Evolutionary conservation across 306 rosid species (phyloP), one percentile per base, ranked within the genome.

Genomic region (Cicer bijugum): DNA sequence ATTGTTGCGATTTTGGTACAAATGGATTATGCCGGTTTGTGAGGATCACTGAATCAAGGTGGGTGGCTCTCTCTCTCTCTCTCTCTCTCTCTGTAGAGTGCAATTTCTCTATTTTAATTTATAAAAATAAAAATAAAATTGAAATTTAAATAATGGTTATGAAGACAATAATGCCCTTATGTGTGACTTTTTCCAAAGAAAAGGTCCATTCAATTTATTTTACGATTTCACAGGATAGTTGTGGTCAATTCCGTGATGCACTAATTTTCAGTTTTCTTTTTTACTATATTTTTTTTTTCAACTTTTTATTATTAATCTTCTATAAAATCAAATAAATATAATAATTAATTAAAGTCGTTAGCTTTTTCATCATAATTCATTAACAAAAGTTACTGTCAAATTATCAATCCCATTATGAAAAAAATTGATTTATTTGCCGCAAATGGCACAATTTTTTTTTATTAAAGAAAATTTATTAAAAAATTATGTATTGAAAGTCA

Each of bases 161-260:
- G 28, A 75, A 39, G 71, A 74, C 84, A 12, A 28, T 74, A 58
- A 42, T 59, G 69, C 76, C 80, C 82, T 71, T 63, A 1, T 6
- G 3, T 47, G 4, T 66, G 71, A 44, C 53, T 65, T 45, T 66
- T 8, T 65, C 7, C 1, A 2, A 17, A 9, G 9, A 40, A 63
- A 23, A 65, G 6, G 51, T 35, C 4, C 19, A 66, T 46, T 65
- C 48, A 66, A 23, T 35, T 58, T 19, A 68, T 9, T 61, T 35
- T 56, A 8, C 56, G 10, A 39, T 53, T 69, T 60, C 58, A 37
- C 46, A 45, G 3, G 19, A 38, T 38, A 39, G 20, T 19, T 35
- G 15, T 55, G 56, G 83, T 79, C 78, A 79, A 56, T 65, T 63
- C 74, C 74, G 72, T 7, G 6, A 38, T 48, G 12, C 55, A 5